Conservation (phyloP, 345 rosid genomes). For the Aethionema arabicum region DNA sequence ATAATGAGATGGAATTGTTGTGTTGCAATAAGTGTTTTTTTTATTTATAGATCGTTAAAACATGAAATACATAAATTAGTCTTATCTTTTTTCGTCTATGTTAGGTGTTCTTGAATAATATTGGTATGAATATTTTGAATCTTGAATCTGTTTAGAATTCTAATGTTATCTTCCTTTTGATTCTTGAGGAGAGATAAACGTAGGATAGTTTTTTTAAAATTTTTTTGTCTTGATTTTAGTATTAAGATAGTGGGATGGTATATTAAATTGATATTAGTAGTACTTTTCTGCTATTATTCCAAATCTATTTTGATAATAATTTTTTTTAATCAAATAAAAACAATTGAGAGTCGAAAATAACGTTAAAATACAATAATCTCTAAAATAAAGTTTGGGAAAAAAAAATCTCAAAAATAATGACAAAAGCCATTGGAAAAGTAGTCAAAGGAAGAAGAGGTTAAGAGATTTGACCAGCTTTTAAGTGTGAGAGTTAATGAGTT, state of each 20-base stretch:
- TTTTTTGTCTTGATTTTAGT: slow-evolving; percentile 5
- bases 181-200: neutral
- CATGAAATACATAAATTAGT: slow-evolving; percentile 20
- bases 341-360: too few species aligned
- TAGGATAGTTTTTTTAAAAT: slow-evolving; percentile 6
- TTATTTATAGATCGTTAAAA: slow-evolving; percentile 1
- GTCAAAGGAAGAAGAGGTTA: slow-evolving; percentile 28
- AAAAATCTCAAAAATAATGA: slow-evolving; percentile 9
- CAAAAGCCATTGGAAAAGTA: slow-evolving; percentile 24
- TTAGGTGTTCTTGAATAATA: slow-evolving; percentile 16
- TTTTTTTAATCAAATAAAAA: neutral
- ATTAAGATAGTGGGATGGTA: slow-evolving; percentile 14
- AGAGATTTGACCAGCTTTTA: slow-evolving; percentile 31
- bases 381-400: too few species aligned
- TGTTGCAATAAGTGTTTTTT: slow-evolving; percentile 23
- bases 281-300: slow-evolving; percentile 16
- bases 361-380: too few species aligned
- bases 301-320: slow-evolving; percentile 1
- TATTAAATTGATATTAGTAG: too few species aligned
- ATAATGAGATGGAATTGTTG: neutral
- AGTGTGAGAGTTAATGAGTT: slow-evolving; percentile 29
- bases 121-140: neutral
- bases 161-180: slow-evolving; percentile 24
- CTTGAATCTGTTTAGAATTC: slow-evolving; percentile 13
- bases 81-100: slow-evolving; percentile 8